These are phyloP conservation scores for Pseudogymnoascus sp. DNA, from an alignment of 2,329 filamentous ascomycete species.

Conservation along the genomic window DNA sequence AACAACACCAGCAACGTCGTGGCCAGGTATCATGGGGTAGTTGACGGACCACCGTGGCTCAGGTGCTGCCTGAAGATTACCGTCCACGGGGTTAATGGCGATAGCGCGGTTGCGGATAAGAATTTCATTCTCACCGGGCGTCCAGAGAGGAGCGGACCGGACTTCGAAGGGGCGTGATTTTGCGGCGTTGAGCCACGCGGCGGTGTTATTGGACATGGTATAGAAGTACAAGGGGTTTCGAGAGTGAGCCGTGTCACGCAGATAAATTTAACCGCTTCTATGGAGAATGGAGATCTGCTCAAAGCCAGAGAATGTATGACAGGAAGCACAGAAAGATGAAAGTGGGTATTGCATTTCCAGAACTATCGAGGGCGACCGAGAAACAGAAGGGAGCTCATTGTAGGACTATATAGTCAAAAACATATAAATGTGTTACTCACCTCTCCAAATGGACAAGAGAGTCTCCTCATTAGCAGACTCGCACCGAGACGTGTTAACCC, in stretches of 20 bases:
- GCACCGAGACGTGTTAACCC: background rate
- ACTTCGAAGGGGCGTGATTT: constrained; percentile 31
- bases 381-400: background rate
- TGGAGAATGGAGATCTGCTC: too few species aligned
- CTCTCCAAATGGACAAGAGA: too few species aligned
- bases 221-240: background rate
- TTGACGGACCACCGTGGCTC: background rate
- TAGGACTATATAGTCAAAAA: background rate
- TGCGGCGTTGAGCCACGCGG: constrained; percentile 23
- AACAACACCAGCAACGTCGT: constrained; percentile 48
- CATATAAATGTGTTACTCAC: background rate
- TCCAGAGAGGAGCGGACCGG: constrained; percentile 29
- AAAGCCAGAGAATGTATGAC: background rate
- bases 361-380: background rate
- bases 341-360: background rate
- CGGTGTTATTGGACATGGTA: constrained; percentile 17
- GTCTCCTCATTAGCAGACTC: background rate
- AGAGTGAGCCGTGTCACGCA: background rate
- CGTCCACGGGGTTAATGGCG: constrained; percentile 35
- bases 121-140: constrained; percentile 26
- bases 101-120: constrained; percentile 31
- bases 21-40: constrained; percentile 37
- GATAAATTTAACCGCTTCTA: background rate
- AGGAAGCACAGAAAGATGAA: background rate
- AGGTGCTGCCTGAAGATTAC: constrained; percentile 24